A percentile compares a stretch with the other conserved stretches of the same genome.
phyloP scores from a whole-genome alignment of 2,329 filamentous ascomycete species.

The Colletotrichum musicola region DNA sequence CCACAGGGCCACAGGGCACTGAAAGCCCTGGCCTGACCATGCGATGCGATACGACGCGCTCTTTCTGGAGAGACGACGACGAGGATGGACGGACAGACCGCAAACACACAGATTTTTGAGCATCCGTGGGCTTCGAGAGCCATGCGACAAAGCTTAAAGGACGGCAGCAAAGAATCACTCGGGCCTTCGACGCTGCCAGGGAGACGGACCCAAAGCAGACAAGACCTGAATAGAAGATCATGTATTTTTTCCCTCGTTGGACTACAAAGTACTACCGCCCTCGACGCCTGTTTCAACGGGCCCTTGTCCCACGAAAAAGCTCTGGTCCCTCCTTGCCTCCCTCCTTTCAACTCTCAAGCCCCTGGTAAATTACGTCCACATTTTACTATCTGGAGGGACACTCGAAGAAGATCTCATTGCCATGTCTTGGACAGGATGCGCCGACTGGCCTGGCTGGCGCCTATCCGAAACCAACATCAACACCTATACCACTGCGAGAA shows the following conservation, averaged over 20 bases:
- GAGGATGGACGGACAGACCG: background rate
- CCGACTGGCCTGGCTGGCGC: background rate
- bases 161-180: background rate
- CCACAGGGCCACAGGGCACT: constrained; percentile 18
- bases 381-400: background rate
- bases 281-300: constrained; percentile 16
- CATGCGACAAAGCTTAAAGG: constrained; percentile 13
- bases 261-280: background rate
- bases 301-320: constrained; percentile 1
- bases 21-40: constrained; percentile 31
- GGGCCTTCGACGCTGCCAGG: background rate
- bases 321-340: background rate
- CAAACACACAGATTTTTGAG: background rate
- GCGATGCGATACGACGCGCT: constrained; percentile 9
- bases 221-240: background rate
- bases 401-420: constrained; percentile 3
- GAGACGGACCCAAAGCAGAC: background rate
- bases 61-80: constrained; percentile 6
- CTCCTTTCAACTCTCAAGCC: constrained; percentile 1
- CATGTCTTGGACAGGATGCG: background rate
- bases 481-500: background rate
- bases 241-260: background rate
- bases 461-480: background rate
- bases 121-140: background rate
- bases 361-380: constrained; percentile 1